Base-by-base conservation (phyloP, 2,329 filamentous ascomycete species). In the Fusarium palustre region DNA sequence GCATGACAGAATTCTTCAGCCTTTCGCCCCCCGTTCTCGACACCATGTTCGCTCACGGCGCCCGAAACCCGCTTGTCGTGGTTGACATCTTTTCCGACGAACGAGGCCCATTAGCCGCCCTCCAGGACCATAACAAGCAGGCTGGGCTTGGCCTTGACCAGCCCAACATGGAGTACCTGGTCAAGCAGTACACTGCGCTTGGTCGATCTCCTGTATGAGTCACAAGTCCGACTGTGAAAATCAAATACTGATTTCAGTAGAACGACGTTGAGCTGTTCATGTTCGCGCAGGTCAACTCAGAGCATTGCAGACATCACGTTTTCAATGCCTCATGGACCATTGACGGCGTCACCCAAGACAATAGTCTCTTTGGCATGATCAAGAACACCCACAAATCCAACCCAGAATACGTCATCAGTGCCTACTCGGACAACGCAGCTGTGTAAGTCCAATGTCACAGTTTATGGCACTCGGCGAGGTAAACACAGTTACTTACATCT, bases 221-320 rank as follows among this genome's bases (percentile, higher is more conserved):
- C 66, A 64, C 47, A 53, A 65, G 46, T 59, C 45, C 36, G 43
- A 53, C 46, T 55, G 36, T 47, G 48, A 57, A 54, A 61, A 61
- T 52, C 63, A 66, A 65, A 53, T 61, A 49, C 70, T 74, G 59
- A 74, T 67, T 64, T 61, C 54, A 49, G 55, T 54, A 74, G 72
- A 74, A 94, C 64, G 96, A 98, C 78, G 92, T 98, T 45, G 96
- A 99, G 82, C 86, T 98, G 24, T 98, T 98, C 85, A 98, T 98
- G 96, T 99, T 98, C 79, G 95, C 95, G 18, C 96, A 99, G 81
- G 95, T 99, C 78, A 98, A 98, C 84, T 98, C 95, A 5, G 96
- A 99, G 85, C 95, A 98, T 81, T 97, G 86, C 71, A 84, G 85
- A 25, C 86, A 87, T 79, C 97, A 97, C 84, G 92, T 97, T 74